Evolutionary conservation across 108 stramenopile genomes (phyloP).

Genomic region (Nitzschia sp.): DNA sequence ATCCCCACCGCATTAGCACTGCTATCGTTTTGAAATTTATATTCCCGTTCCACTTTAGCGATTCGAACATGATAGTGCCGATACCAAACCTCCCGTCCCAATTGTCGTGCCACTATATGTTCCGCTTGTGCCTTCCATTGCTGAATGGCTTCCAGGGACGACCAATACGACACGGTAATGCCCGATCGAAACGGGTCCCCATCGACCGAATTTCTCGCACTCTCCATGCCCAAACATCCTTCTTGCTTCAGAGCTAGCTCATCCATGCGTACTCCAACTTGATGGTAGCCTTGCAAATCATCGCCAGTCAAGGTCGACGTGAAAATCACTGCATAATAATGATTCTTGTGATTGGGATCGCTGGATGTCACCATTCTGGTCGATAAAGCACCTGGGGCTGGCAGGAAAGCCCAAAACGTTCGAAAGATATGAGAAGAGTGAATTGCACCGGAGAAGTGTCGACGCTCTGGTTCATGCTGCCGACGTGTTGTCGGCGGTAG

Average conservation of each 20-base stretch:
- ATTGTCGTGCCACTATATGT: conserved; percentile 25
- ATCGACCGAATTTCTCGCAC: conserved; percentile 9
- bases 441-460: too few relatives aligned
- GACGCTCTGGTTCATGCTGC: too few relatives aligned
- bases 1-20: too few relatives aligned
- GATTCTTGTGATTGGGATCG: neutral
- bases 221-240: conserved; percentile 32
- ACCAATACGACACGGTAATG: conserved; percentile 41
- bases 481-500: too few relatives aligned
- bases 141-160: conserved; percentile 18
- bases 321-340: conserved; percentile 40
- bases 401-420: too few relatives aligned
- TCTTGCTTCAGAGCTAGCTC: conserved; percentile 27
- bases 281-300: conserved; percentile 10
- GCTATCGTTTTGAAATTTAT: conserved; percentile 17
- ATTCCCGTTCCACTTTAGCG: conserved; percentile 25
- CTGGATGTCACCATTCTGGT: neutral
- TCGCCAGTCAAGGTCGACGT: conserved; percentile 12
- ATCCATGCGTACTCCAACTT: conserved; percentile 18
- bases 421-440: too few relatives aligned
- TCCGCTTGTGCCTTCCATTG: conserved; percentile 28
- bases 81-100: conserved; percentile 25
- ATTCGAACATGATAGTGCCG: neutral
- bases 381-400: too few relatives aligned
- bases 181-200: conserved; percentile 7